Evolutionary conservation across 208 protist genomes (phyloP), one percentile per base, ranked within the genome.

Genomic region (Crithidia fasciculata): DNA sequence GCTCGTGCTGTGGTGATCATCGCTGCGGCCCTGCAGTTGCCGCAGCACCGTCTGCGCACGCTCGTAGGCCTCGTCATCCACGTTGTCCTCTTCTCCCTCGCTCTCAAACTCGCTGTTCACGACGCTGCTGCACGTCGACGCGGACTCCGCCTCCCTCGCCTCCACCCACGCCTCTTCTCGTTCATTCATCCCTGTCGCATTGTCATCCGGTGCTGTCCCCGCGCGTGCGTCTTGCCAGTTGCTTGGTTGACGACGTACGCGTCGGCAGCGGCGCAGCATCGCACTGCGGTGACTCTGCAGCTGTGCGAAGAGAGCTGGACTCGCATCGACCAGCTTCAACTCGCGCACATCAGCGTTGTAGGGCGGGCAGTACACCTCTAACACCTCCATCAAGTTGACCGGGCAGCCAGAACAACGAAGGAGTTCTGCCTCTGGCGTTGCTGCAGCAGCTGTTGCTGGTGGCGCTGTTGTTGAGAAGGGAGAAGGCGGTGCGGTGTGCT

Each of bases 351-450:
- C 82, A 58, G 45, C 71, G 64, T 79, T 50, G 76, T 95, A 95
- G 19, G 86, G 84, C 8, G 91, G 91, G 55, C 91, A 95, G 75
- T 95, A 95, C 28, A 80, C 83, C 72, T 95, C 88, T n/a, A 95
- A 63, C n/a, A 93, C 44, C 44, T 86, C 81, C 83, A 92, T 92
- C n/a, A 89, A 60, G 68, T 93, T 91, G n/a, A 95, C 72, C 1
- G 91, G 91, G 52, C 88, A 93, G 39, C 67, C 80, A 41, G 76
- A 72, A n/a, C 72, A 61, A 15, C 78, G 69, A 40, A 95, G 74
- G 40, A 87, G 68, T 5, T 15, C 65, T 15, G 58, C 71, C 6
- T 83, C 76, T 3, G 28, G 18, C 8, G 4, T 9, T 6, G 18
- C 15, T n/a, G 13, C 18, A 8, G 56, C 57, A 8, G 40, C 52